Base-by-base conservation (phyloP, 305 asterid genomes). In the Vinca major region DNA sequence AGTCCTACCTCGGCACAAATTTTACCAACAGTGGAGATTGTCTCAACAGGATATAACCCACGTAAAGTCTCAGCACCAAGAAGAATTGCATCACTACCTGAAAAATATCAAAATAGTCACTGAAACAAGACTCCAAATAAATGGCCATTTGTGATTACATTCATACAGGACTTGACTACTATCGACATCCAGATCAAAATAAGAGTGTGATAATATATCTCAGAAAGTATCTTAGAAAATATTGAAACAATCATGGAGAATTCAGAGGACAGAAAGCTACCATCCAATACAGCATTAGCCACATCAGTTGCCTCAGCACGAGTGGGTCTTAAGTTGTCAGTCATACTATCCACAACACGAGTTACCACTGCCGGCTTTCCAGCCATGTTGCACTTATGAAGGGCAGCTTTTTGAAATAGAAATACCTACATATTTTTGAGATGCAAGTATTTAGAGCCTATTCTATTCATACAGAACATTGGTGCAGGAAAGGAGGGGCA, bases 251-350 rank as follows among this genome's bases (percentile, higher is more conserved):
- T 37, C 44, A 16, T 49, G 63, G 71, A 33, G 51, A 57, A 66
- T 21, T 63, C 40, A 58, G 53, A 69, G 66, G 75, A 72, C 39
- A 39, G 53, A 72, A 67, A 75, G 26, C 71, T 86, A 89, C 95
- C 96, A 79, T 89, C 96, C 58, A 91, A 87, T 21, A 89, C 94
- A 66, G 94, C 94, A 68, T 89, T 91, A 58, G 96, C 98, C 63
- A 91, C 94, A 80, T 91, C 96, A 72, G 98, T 91, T 66, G 98
- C 98, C 86, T 91, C 98, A 20, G 98, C 98, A 81, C 96, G 96
- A 71, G 98, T 91, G 26, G 96, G 98, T 70, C 98, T 83, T 73
- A 89, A 77, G 80, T 89, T 91, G 88, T 88, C 92, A 4, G 98
- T 89, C 98, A 89, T 91, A 57, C 94, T 88, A 82, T 91, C 98